A percentile compares a stretch with the other conserved stretches of the same genome.
Evolutionary conservation across 805 yeast species (phyloP).

Genomic region (Wickerhamomyces queroliae): DNA sequence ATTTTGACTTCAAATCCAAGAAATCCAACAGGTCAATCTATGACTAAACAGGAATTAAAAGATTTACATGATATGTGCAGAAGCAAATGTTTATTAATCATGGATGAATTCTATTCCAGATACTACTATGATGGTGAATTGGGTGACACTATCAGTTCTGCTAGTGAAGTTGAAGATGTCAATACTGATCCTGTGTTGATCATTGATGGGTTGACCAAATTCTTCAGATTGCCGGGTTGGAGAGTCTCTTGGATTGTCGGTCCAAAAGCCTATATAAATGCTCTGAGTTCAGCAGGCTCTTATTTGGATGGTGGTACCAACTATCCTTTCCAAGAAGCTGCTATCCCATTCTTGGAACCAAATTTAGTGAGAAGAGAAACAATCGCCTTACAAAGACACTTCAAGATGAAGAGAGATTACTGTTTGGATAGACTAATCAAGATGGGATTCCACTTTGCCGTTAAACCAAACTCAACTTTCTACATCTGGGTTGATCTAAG

Average conservation of each 20-base stretch:
- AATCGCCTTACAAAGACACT: conserved; percentile 52
- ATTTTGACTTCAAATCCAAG: conserved; percentile 55
- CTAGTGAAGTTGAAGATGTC: conserved; percentile 47
- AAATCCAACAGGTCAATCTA: conserved; percentile 55
- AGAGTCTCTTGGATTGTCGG: conserved; percentile 60
- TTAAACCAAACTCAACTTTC: conserved; percentile 52
- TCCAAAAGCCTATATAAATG: conserved; percentile 51
- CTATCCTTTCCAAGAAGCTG: conserved; percentile 57
- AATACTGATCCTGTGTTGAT: conserved; percentile 54
- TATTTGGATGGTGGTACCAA: conserved; percentile 57
- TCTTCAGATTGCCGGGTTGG: conserved; percentile 61
- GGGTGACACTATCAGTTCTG: conserved; percentile 46
- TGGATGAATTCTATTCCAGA: conserved; percentile 61
- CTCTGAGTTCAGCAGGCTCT: conserved; percentile 54
- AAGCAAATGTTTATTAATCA: conserved; percentile 44
- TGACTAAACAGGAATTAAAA: conserved; percentile 40
- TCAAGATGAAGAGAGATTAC: conserved; percentile 52
- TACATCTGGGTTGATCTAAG: conserved; percentile 54
- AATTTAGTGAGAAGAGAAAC: conserved; percentile 42
- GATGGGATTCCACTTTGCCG: conserved; percentile 49
- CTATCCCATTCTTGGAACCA: conserved; percentile 50
- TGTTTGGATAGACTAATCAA: conserved; percentile 38
- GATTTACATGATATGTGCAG: conserved; percentile 49
- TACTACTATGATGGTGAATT: conserved; percentile 50
- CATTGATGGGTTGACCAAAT: conserved; percentile 55